A percentile compares a stretch with the other conserved stretches of the same genome.
phyloP scores from a whole-genome alignment of 1,284 basidiomycete genomes.

The Leccinum ambiguum region DNA sequence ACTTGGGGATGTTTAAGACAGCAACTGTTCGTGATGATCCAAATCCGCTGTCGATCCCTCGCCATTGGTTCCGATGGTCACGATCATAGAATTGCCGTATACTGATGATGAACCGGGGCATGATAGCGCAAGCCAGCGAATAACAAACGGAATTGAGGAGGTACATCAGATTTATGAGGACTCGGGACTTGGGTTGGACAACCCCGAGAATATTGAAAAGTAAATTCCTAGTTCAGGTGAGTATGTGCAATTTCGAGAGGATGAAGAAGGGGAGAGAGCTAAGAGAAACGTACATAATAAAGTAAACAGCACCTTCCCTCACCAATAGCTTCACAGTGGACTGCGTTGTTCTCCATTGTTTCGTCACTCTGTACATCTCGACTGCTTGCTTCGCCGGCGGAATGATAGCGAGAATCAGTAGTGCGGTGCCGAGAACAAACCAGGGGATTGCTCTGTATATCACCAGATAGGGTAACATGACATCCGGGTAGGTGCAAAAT shows the following conservation, averaged over 20 bases:
- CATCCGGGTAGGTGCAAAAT: conserved; percentile 5
- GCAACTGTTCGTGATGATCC: neutral
- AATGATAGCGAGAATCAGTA: conserved; percentile 14
- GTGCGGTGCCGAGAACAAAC: conserved; percentile 4
- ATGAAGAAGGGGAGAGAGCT: neutral
- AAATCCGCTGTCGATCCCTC: neutral
- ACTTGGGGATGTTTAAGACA: neutral
- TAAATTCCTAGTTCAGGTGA: conserved; percentile 2
- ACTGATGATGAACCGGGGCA: conserved; percentile 3
- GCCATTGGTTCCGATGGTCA: neutral
- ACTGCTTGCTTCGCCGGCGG: conserved; percentile 10
- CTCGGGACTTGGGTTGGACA: neutral
- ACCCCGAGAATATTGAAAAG: conserved; percentile 11
- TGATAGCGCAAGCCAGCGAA: neutral
- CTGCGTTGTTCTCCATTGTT: conserved; percentile 14
- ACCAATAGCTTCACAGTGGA: conserved; percentile 10
- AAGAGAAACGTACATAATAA: conserved; percentile 16
- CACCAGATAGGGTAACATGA: neutral
- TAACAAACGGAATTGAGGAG: neutral
- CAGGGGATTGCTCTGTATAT: conserved; percentile 16
- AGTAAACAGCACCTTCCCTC: conserved; percentile 20
- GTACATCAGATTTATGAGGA: neutral
- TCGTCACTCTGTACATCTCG: conserved; percentile 14
- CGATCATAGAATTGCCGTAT: conserved; percentile 1
- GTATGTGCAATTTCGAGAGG: neutral